Base-by-base conservation (phyloP, 1,284 basidiomycete species). In the Melampsora larici-populina region DNA sequence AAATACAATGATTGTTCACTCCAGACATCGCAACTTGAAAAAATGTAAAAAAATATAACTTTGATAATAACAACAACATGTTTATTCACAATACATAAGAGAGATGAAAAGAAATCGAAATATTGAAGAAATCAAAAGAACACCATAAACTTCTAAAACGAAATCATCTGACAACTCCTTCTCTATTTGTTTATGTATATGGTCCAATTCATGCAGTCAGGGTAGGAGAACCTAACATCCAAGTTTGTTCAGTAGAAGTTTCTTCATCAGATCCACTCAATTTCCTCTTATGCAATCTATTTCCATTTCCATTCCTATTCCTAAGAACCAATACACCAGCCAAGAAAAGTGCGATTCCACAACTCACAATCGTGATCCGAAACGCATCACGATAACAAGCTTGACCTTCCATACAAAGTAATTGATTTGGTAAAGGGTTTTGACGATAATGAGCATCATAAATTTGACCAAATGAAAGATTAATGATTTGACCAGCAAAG, bases 381-480 rank as follows among this genome's bases (percentile, higher is more conserved):
- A 67, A 67, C 11, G 40, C 40, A 48, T 67, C 65, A 43, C 36
- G 36, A 48, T 18, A 67, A 48, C 65, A 67, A 18, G 6, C 1
- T 67, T 40, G 31, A 36, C 65, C 65, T 31, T 24, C 8, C 21
- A 18, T 36, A 40, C 63, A 64, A 11, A 40, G 4, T 64, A 17
- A 21, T 31, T 18, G 29, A 24, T 36, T 29, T 13, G 26, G 63
- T 1, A 18, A 11, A 7, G 26, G 21, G 17, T 21, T 64, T 36
- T 63, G 66, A 46, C 64, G 29, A n/a, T 8, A 33, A 36, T 76
- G 74, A 43, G 9, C 13, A 46, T 76, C 74, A 31, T 68, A 76
- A 40, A 76, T 69, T 66, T 63, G 48, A 15, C 74, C 74, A 69
- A 76, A 76, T n/a, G 64, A 51, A n/a, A 76, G 58, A 43, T 76